Evolutionary conservation across 257 asterid species (phyloP).

Genomic region (Solanum lycopersicoides): DNA sequence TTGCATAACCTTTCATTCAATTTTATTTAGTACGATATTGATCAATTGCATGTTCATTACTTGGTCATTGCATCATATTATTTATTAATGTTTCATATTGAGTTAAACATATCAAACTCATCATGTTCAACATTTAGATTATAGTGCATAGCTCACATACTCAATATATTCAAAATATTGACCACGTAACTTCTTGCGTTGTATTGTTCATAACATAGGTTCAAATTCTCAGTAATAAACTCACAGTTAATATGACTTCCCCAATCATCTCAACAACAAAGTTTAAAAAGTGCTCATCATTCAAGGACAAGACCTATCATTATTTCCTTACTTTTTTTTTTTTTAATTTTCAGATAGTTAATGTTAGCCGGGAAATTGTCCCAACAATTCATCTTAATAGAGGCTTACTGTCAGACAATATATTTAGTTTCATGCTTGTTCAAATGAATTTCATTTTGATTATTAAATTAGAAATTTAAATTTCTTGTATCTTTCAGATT

Average conservation of each 20-base stretch:
- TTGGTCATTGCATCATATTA: background rate
- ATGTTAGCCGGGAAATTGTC: background rate
- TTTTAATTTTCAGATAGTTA: too few species aligned
- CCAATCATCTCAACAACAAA: background rate
- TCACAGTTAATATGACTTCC: background rate
- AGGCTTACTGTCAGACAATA: background rate
- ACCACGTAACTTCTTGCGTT: background rate
- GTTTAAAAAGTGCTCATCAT: background rate
- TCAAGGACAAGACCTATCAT: background rate
- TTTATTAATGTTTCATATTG: too few species aligned
- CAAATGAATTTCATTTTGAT: too few species aligned
- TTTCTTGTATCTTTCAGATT: too few species aligned
- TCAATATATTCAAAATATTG: background rate
- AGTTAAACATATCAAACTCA: background rate
- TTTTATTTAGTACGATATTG: background rate
- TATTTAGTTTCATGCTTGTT: too few species aligned
- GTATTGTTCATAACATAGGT: too few species aligned
- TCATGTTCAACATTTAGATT: too few species aligned
- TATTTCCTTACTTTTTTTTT: too few species aligned
- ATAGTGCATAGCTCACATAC: background rate
- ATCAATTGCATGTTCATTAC: background rate
- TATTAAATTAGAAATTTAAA: too few species aligned
- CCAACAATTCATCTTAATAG: background rate
- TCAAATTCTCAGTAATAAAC: background rate
- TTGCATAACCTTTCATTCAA: background rate